A percentile compares a stretch with the other conserved stretches of the same genome.
Evolutionary conservation across 1,284 basidiomycete genomes (phyloP).

Genomic region (Ganoderma leucocontextum): DNA sequence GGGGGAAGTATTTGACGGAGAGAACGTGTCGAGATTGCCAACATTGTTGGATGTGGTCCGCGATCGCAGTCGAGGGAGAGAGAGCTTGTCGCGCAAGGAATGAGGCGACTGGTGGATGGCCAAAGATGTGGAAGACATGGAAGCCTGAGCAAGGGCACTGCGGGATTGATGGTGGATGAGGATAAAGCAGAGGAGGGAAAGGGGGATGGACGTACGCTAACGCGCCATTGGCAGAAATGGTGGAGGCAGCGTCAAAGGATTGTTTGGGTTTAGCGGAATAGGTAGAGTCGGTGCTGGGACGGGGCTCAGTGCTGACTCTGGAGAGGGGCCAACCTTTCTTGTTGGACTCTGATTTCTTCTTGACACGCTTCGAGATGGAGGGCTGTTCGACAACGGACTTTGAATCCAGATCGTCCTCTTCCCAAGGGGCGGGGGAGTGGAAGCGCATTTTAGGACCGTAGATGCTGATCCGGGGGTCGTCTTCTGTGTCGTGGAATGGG

Average conservation of each 20-base stretch:
- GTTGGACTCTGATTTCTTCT: slow-evolving; percentile 47
- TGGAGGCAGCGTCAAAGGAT: slow-evolving; percentile 66
- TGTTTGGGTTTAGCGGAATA: slow-evolving; percentile 59
- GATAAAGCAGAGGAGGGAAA: slow-evolving; percentile 13
- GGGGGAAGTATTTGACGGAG: slow-evolving; percentile 36
- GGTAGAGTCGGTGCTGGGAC: slow-evolving; percentile 71
- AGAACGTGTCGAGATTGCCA: slow-evolving; percentile 26
- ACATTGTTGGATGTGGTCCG: slow-evolving; percentile 42
- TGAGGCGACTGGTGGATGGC: slow-evolving; percentile 44
- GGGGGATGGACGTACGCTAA: slow-evolving; percentile 57
- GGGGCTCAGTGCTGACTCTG: slow-evolving; percentile 50
- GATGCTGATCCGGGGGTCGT: slow-evolving; percentile 64
- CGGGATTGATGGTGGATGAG: slow-evolving; percentile 5
- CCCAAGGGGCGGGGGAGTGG: slow-evolving; percentile 83
- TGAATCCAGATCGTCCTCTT: slow-evolving; percentile 60
- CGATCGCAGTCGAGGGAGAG: slow-evolving; percentile 44
- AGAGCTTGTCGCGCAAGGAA: slow-evolving; percentile 46
- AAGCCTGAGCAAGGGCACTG: slow-evolving; percentile 63
- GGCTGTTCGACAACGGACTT: slow-evolving; percentile 49
- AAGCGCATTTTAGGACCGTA: slow-evolving; percentile 83
- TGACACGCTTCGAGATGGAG: slow-evolving; percentile 39
- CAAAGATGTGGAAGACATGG: slow-evolving; percentile 62
- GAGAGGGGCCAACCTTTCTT: slow-evolving; percentile 55
- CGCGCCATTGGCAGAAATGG: slow-evolving; percentile 57
- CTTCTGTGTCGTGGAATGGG: slow-evolving; percentile 45